Percentiles rank a stretch among this genome's conserved stretches.
phyloP scores from a whole-genome alignment of 805 yeast species.

The Candida koratica region DNA sequence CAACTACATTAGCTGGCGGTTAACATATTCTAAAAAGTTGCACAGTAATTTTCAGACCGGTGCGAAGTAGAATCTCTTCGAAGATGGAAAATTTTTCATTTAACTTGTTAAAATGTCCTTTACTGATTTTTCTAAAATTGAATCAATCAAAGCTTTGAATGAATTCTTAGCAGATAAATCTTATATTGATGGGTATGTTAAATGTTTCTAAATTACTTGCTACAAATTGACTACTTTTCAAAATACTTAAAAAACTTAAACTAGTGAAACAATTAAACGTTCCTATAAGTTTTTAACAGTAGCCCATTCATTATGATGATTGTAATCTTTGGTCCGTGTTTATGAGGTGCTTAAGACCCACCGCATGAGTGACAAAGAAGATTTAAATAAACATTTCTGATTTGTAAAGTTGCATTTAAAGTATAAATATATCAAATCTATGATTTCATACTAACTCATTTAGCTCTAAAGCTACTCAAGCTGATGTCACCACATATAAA shows the following conservation, averaged over 20 bases:
- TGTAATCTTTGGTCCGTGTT: conserved; percentile 88
- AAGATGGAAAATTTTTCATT: conserved; percentile 14
- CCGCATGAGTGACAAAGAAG: conserved; percentile 79
- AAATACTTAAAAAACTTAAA: no score
- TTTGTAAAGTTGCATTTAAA: background rate
- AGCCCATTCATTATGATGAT: conserved; percentile 76
- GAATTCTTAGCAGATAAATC: conserved; percentile 86
- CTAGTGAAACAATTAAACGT: no score
- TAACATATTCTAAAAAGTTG: no score
- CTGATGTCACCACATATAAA: conserved; percentile 91
- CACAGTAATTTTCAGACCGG: conserved; percentile 8
- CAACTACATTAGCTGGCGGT: no score
- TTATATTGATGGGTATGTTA: conserved; percentile 91
- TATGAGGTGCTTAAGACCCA: conserved; percentile 94
- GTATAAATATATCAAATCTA: background rate
- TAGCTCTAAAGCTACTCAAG: conserved; percentile 88
- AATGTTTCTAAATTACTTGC: no score
- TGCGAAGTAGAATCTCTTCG: conserved; percentile 2
- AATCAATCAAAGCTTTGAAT: conserved; percentile 63
- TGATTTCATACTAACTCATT: conserved; percentile 17
- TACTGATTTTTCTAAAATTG: conserved; percentile 77
- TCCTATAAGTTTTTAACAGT: no score
- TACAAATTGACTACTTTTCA: no score
- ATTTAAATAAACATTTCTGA: conserved; percentile 29
- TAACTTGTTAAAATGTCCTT: conserved; percentile 69